Base-by-base conservation (phyloP, 2,329 filamentous ascomycete species). In the Diplocarpon rosae region DNA sequence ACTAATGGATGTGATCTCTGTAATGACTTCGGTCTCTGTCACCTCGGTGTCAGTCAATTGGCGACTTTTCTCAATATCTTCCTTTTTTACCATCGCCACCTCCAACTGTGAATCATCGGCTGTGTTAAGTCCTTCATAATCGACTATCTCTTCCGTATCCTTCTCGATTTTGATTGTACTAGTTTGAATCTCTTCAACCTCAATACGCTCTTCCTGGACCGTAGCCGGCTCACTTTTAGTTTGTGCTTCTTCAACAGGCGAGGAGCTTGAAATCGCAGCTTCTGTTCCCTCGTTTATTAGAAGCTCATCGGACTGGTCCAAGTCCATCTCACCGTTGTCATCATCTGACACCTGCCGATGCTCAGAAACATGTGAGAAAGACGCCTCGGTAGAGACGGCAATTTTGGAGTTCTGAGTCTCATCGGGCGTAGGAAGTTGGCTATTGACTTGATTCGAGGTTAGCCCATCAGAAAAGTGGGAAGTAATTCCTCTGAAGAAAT, bases 361-460 rank as follows among this genome's bases (percentile, higher is more conserved):
- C 16, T 17, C 33, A n/a, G 38, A 37, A 5, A 29, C 29, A 10
- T 37, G 44, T 3, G 44, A 37, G 32, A 54, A 51, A 5, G 51
- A 54, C 12, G 34, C 28, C 13, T 52, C 48, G 11, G 48, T 8
- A 13, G 49, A 51, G 13, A 49, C 14, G 2, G 46, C 10, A 30
- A 42, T 45, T 29, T 48, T 31, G 5, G 48, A 46, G 20, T 42
- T 12, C 35, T 58, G 57, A 1, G 57, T 59, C 39, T 51, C 50
- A 41, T 55, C 53, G n/a, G 56, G 57, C 2, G 56, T 58, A 36
- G 52, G 54, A 16, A 58, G 48, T 41, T 59, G 57, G 2, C 10
- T 40, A 31, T 48, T 53, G 10, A 14, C 14, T 13, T 41, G 31
- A 10, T 29, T 37, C 12, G 14, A 29, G 11, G 13, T 35, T 27